phyloP scores from a whole-genome alignment of 2,329 filamentous ascomycete genomes.

The Cercospora sp. region DNA sequence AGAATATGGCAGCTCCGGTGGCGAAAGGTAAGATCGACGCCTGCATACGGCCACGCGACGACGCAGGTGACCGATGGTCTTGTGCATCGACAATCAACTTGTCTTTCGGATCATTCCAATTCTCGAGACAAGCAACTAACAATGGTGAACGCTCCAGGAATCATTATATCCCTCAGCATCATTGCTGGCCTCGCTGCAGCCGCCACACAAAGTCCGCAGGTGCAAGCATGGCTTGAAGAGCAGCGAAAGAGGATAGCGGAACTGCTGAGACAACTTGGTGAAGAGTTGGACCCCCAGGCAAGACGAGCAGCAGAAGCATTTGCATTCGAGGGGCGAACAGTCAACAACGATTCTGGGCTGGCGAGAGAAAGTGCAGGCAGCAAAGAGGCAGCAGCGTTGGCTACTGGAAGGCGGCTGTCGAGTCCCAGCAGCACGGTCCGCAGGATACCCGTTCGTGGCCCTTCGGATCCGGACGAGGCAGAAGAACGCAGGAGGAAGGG shows the following conservation, averaged over 20 bases:
- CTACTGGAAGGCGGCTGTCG: constrained; percentile 37
- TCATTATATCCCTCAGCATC: constrained; percentile 62
- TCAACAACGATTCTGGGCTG: constrained; percentile 35
- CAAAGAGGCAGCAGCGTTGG: constrained; percentile 37
- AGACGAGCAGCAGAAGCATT: constrained; percentile 40
- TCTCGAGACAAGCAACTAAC: constrained; percentile 14
- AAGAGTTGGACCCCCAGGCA: constrained; percentile 57
- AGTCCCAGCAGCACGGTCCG: constrained; percentile 29
- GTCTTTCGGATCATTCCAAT: not conserved
- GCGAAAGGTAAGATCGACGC: constrained; percentile 18
- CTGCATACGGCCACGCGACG: not conserved
- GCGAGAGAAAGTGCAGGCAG: constrained; percentile 36
- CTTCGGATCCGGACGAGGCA: constrained; percentile 35
- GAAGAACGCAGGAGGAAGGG: constrained; percentile 40
- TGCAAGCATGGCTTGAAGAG: constrained; percentile 62
- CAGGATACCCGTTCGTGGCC: constrained; percentile 35
- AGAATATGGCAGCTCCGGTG: constrained; percentile 16
- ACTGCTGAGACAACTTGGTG: constrained; percentile 59
- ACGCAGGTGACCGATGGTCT: constrained; percentile 18
- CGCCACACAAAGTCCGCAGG: constrained; percentile 63
- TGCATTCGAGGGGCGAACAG: constrained; percentile 39
- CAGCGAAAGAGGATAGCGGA: constrained; percentile 62
- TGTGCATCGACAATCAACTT: constrained; percentile 6
- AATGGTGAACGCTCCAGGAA: constrained; percentile 47
- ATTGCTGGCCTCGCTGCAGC: constrained; percentile 63